Base-by-base conservation (phyloP, 1,139 yeast species). In the Geotrichum klebahnii region DNA sequence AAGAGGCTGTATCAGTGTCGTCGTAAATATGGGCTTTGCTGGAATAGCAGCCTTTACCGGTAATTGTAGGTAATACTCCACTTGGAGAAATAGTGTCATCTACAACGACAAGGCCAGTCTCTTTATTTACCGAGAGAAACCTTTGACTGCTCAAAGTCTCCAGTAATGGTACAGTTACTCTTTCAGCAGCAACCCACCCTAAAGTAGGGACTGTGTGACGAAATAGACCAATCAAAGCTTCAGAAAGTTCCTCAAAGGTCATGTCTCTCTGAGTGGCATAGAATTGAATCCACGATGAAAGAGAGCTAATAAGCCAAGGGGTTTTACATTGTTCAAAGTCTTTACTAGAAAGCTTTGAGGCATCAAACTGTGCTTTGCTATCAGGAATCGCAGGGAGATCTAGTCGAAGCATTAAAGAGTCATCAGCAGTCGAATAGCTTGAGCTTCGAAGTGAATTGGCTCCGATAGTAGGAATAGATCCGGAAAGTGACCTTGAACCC, bases 131-230 rank as follows among this genome's bases (percentile, higher is more conserved):
- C 10, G 68, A 61, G 5, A 82, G 67, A 1, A 82, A 84, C 5
- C 75, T 75, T 38, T 70, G 72, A 1, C 55, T 56, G 8, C 73
- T 62, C 26, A 84, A 68, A 0, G 81, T 71, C 6, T 68, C 67
- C 23, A 84, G 63, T 1, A 80, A 76, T 40, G 74, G 76, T 33
- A 74, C 77, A 1, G 84, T 80, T 44, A 80, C 69, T 39, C 75
- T 73, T 16, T 81, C 82, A 23, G 85, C 76, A 29, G 79, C 69
- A 43, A 79, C 80, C 59, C 77, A 68, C 14, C 80, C 78, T 22
- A 80, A 66, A 41, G 77, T 77, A 5, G 80, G 74, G 42, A 75
- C 67, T 50, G 75, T 75, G 56, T 71, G 79, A 2, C 76, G 77
- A 51, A 81, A 69, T 42, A 83, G 66, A 39, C 76, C 73, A 24